These are phyloP conservation scores for Colletotrichum graminicola DNA, from an alignment of 2,329 filamentous ascomycete genomes.

Conservation along the genomic window DNA sequence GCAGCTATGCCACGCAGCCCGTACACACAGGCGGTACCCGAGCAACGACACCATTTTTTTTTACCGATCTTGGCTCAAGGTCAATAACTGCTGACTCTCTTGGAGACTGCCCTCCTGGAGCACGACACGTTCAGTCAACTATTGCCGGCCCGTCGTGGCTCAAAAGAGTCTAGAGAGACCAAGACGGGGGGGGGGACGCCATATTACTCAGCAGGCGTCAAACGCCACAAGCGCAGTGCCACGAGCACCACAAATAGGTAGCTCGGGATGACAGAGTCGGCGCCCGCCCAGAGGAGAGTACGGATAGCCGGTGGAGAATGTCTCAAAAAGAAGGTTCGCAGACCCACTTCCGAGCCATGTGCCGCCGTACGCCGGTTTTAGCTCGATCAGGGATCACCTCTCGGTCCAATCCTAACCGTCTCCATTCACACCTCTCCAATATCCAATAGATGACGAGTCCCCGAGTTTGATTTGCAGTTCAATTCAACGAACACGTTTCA, in stretches of 20 bases:
- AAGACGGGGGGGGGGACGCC: background rate
- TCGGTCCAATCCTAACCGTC: background rate
- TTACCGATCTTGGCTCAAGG: background rate
- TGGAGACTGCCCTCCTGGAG: background rate
- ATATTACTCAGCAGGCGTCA: background rate
- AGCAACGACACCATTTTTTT: background rate
- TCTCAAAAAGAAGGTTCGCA: conserved; percentile 5
- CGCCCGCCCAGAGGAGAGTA: background rate
- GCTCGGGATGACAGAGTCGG: background rate
- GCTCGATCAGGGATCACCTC: background rate
- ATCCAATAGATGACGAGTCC: background rate
- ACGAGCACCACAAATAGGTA: background rate
- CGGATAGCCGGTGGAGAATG: background rate
- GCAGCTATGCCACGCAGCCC: background rate
- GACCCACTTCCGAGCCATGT: background rate
- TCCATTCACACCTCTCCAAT: background rate
- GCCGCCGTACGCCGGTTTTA: background rate
- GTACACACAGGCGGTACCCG: too few species aligned
- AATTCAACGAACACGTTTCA: conserved; percentile 17
- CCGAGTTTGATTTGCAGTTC: background rate
- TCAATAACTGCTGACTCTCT: background rate
- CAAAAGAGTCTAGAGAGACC: background rate
- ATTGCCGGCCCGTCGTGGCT: background rate
- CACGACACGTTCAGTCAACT: too few species aligned
- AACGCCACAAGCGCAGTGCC: background rate